A percentile compares a stretch with the other conserved stretches of the same genome.
Evolutionary conservation across 352 stramenopile genomes (phyloP).

Genomic region (Pythium coloratum): DNA sequence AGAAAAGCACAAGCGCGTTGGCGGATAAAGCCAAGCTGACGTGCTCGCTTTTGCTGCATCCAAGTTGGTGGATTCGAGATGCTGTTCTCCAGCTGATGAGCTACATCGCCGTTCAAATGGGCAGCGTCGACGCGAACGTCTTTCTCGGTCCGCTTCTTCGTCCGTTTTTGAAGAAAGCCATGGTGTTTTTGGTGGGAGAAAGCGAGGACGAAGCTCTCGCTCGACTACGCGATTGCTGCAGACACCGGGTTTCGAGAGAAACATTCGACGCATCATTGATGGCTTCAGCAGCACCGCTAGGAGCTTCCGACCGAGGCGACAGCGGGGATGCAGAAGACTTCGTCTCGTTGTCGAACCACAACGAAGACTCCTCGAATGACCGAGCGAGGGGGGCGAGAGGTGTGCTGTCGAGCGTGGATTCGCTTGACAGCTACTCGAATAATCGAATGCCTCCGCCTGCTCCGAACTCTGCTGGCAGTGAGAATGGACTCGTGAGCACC

Average conservation of each 20-base stretch:
- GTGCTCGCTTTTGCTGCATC: slow-evolving; percentile 83
- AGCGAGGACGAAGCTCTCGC: slow-evolving; percentile 49
- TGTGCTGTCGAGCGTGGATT: slow-evolving; percentile 65
- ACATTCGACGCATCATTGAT: slow-evolving; percentile 83
- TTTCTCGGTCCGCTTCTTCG: slow-evolving; percentile 90
- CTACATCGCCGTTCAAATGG: slow-evolving; percentile 83
- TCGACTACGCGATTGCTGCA: slow-evolving; percentile 62
- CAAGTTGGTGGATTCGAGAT: slow-evolving; percentile 88
- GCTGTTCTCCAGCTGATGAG: slow-evolving; percentile 86
- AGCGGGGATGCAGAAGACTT: slow-evolving; percentile 24
- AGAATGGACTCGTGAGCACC: slow-evolving; percentile 16
- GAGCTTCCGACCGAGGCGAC: slow-evolving; percentile 31
- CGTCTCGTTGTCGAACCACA: slow-evolving; percentile 11
- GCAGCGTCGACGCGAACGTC: slow-evolving; percentile 89
- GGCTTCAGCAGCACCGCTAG: slow-evolving; percentile 36
- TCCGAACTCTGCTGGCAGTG: slow-evolving; percentile 3
- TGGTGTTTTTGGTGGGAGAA: slow-evolving; percentile 76
- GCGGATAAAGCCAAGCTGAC: slow-evolving; percentile 86
- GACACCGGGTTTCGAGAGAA: slow-evolving; percentile 74
- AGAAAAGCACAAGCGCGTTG: slow-evolving; percentile 75
- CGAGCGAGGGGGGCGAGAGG: slow-evolving; percentile 33
- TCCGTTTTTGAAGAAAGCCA: slow-evolving; percentile 87
- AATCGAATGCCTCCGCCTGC: slow-evolving; percentile 19
- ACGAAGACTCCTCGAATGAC: slow-evolving; percentile 11
- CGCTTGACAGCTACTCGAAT: slow-evolving; percentile 53